phyloP scores from a whole-genome alignment of 352 stramenopile genomes.

The Phytophthora nicotianae region DNA sequence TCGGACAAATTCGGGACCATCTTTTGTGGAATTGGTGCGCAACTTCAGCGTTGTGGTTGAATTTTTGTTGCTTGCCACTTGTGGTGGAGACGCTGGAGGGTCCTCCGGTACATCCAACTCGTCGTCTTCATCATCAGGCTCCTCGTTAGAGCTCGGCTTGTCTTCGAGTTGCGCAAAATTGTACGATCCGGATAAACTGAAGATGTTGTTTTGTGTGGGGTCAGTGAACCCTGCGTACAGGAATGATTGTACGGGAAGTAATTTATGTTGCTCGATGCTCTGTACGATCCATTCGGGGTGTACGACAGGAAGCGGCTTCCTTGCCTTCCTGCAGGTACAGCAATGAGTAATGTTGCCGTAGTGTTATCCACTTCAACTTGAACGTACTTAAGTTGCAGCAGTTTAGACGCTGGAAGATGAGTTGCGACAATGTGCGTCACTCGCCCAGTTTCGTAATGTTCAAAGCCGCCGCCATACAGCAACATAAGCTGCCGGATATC shows the following conservation, averaged over 20 bases:
- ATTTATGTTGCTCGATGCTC: conserved; percentile 70
- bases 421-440: conserved; percentile 92
- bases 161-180: conserved; percentile 9
- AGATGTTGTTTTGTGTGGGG: conserved; percentile 59
- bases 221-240: conserved; percentile 86
- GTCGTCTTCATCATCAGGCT: conserved; percentile 10
- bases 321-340: conserved; percentile 49
- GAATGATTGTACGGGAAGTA: conserved; percentile 85
- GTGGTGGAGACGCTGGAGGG: background rate
- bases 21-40: conserved; percentile 66
- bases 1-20: conserved; percentile 74
- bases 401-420: conserved; percentile 82
- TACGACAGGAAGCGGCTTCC: conserved; percentile 74
- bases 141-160: conserved; percentile 6
- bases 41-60: conserved; percentile 2
- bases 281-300: conserved; percentile 93
- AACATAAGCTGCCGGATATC: conserved; percentile 84
- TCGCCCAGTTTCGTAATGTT: conserved; percentile 85
- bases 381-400: conserved; percentile 84
- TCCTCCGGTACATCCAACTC: conserved; percentile 8
- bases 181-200: conserved; percentile 15
- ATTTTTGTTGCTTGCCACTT: background rate
- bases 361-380: conserved; percentile 18
- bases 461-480: conserved; percentile 82
- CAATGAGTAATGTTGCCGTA: conserved; percentile 2